Evolutionary conservation across 495 filamentous ascomycete genomes (phyloP), one percentile per base, ranked within the genome.

Genomic region (Penicillium parvum): DNA sequence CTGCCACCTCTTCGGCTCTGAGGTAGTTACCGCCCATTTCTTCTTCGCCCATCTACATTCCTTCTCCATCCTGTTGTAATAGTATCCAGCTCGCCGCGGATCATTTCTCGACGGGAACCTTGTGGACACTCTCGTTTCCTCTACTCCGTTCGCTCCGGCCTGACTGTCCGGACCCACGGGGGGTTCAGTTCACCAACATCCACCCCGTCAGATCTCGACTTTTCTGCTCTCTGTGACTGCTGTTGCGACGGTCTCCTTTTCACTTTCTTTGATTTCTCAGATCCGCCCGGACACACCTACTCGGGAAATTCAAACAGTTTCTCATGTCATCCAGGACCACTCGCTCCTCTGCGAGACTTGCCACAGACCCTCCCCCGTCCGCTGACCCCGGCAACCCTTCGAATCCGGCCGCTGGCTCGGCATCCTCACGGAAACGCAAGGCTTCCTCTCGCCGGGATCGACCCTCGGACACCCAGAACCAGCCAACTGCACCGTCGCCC

Each of bases 271-370:
- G n/a, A n/a, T n/a, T n/a, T 21, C 17, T 30, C 45, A 25, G 47
- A 34, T 40, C 39, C 12, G 16, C 11, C 17, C 20, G n/a, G 30
- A 8, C 47, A 45, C 30, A 41, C 7, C 14, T 17, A 37, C 28
- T 32, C 18, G 30, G n/a, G 42, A 37, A 34, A 37, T 47, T 49
- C 57, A 60, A 52, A 27, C 51, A 57, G 33, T 57, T 70, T 71
- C 85, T 86, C 80, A 89, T 88, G 85, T 85, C 85, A 75, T 63
- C 77, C 78, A 90, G 86, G 81, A 76, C 83, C 44, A 89, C 85
- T 69, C 81, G 85, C 64, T 87, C 85, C 52, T 78, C 85, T 54
- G 80, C 85, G 66, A 83, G 83, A 73, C 75, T 80, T 74, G 84
- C 84, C 64, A 84, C 83, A 70, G 79, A 77, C 41, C 68, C 72